Evolutionary conservation across 2,329 filamentous ascomycete species (phyloP), one percentile per base, ranked within the genome.

Genomic region (Pleomassaria siparia): DNA sequence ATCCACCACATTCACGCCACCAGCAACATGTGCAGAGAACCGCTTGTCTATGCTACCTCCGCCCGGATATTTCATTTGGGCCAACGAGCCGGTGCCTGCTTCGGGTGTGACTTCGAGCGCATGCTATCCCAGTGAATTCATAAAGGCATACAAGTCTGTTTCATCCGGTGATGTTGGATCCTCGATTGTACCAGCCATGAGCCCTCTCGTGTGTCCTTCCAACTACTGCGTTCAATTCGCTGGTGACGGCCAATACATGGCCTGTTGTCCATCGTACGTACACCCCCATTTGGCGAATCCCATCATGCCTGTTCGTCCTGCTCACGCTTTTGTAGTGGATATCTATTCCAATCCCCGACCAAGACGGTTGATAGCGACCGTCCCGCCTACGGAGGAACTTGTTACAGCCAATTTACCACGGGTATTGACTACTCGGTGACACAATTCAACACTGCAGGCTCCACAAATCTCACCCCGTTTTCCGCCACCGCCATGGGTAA

Each of bases 241-340:
- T 11, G 50, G 44, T 2, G 43, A 51, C 2, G 51, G 51, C 16
- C 60, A 61, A 18, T 66, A 66, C 40, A 50, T 60, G 13, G 63
- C 57, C 2, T 66, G 62, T 44, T 66, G 63, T 53, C 62, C 60
- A 10, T 57, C 47, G 57, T 63, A 52, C 39, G 58, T 58, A 0
- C 12, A 3, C 9, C 21, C 12, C 11, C 21, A 44, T 4, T 13
- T 40, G 8, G 15, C 12, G 6, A n/a, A 30, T n/a, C 12, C 15
- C 7, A 18, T 24, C 24, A 11, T 37, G 21, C 20, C 18, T 5
- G 5, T 5, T 26, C 21, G 30, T 32, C 28, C 12, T 16, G 39
- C 42, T 50, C 5, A 49, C 20, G 39, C 16, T 15, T 35, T 7
- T 10, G 2, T 21, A 64, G 61, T 7, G 52, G 51, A 3, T 64